These are phyloP conservation scores for Thyridium curvatum DNA, from an alignment of 2,329 filamentous ascomycete species.

Conservation along the genomic window DNA sequence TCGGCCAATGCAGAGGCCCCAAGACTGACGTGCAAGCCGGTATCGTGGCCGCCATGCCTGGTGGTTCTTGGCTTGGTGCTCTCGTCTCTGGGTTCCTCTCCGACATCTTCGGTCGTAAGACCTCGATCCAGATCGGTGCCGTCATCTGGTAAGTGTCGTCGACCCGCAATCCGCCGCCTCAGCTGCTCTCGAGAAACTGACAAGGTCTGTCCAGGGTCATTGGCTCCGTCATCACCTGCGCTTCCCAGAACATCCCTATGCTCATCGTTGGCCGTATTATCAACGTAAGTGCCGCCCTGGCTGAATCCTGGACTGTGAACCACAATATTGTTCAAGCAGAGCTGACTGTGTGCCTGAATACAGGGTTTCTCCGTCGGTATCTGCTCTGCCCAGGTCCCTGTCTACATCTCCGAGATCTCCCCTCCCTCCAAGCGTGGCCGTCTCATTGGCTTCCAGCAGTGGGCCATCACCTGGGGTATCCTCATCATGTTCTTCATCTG, in stretches of 20 bases:
- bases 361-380: conserved; percentile 67
- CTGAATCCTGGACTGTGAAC: no score
- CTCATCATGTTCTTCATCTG: conserved; percentile 41
- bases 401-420: conserved; percentile 62
- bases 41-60: conserved; percentile 66
- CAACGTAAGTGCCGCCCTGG: no score
- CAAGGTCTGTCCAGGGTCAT: conserved; percentile 32
- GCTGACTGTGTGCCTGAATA: no score
- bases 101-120: conserved; percentile 44
- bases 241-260: conserved; percentile 43
- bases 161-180: background rate
- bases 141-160: conserved; percentile 41
- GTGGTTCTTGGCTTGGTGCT: conserved; percentile 62
- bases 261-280: conserved; percentile 63
- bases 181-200: no score
- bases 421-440: conserved; percentile 38
- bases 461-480: conserved; percentile 40
- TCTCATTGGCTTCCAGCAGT: conserved; percentile 37
- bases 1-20: conserved; percentile 43
- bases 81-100: conserved; percentile 52
- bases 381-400: conserved; percentile 64
- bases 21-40: conserved; percentile 46
- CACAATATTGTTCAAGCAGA: no score
- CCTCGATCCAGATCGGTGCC: conserved; percentile 42
- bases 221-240: conserved; percentile 38